Conservation (phyloP, 2,329 filamentous ascomycete genomes). For the Calcarisporium arbuscula region DNA sequence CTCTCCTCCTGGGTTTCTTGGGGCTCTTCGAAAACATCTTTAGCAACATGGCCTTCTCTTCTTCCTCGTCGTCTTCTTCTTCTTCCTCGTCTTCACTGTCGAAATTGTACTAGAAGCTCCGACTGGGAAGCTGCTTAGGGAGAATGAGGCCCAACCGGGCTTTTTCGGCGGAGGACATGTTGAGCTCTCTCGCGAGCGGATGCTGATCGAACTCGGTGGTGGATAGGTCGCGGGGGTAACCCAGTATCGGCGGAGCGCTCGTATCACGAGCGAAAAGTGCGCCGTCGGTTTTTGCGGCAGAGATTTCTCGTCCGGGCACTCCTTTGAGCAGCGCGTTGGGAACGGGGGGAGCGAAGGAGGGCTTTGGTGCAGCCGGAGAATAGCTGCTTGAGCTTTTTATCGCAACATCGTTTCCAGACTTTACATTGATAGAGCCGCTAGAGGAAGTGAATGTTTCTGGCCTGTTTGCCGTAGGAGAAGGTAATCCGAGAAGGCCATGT, state of each 20-base stretch:
- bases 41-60: conserved; percentile 2
- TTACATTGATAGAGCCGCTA: no score
- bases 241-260: conserved; percentile 21
- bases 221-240: conserved; percentile 28
- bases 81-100: conserved; percentile 21
- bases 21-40: conserved; percentile 5
- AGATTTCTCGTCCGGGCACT: conserved; percentile 32
- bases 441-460: no score
- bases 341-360: conserved; percentile 9
- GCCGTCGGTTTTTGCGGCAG: conserved; percentile 29
- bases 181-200: conserved; percentile 25
- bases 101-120: conserved; percentile 31
- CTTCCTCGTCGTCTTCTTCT: background rate
- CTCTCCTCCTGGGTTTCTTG: conserved; percentile 3
- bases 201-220: conserved; percentile 28
- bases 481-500: no score
- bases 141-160: conserved; percentile 26
- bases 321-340: conserved; percentile 38
- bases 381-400: no score
- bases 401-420: no score
- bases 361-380: no score
- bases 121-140: conserved; percentile 24
- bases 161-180: conserved; percentile 20
- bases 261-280: conserved; percentile 26
- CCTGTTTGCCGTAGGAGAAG: no score